A percentile compares a stretch with the other conserved stretches of the same genome.
These are phyloP conservation scores for Rhizopogon vinicolor DNA, from an alignment of 768 basidiomycete genomes.

Conservation along the genomic window DNA sequence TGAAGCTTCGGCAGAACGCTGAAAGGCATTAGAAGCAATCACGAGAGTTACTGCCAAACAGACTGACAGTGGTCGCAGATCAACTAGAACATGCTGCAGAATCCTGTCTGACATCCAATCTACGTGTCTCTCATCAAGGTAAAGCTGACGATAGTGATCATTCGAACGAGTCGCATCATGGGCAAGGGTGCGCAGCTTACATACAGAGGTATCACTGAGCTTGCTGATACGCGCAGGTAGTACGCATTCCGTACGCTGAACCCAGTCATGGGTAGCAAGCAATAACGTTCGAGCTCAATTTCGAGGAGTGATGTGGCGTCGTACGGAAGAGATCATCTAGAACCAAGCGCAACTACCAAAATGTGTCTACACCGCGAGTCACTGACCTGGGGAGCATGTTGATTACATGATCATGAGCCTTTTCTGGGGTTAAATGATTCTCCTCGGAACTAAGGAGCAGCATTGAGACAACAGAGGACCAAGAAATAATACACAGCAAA, in stretches of 20 bases:
- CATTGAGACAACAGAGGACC: too few species aligned
- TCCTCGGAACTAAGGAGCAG: too few species aligned
- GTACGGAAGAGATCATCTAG: not conserved
- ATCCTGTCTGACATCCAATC: constrained; percentile 87
- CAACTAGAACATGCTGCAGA: constrained; percentile 76
- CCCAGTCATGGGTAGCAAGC: constrained; percentile 1
- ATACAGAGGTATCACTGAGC: constrained; percentile 74
- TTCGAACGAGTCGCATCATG: not conserved
- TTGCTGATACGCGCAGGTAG: constrained; percentile 77
- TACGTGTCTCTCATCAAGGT: constrained; percentile 84
- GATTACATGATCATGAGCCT: too few species aligned
- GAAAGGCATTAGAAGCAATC: constrained; percentile 4
- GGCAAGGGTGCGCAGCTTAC: constrained; percentile 31
- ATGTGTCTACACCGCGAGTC: too few species aligned
- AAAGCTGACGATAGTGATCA: constrained; percentile 43
- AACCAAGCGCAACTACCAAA: not conserved
- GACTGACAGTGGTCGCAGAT: constrained; percentile 66
- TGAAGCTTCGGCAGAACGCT: constrained; percentile 68
- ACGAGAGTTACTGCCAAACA: not conserved
- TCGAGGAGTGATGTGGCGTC: not conserved
- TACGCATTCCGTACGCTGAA: constrained; percentile 74
- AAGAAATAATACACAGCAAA: too few species aligned
- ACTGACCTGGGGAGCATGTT: too few species aligned
- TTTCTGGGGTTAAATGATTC: too few species aligned
- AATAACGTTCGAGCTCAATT: not conserved